Evolutionary conservation across 2,329 filamentous ascomycete genomes (phyloP), one percentile per base, ranked within the genome.

Genomic region (Trichoderma aggressivum): DNA sequence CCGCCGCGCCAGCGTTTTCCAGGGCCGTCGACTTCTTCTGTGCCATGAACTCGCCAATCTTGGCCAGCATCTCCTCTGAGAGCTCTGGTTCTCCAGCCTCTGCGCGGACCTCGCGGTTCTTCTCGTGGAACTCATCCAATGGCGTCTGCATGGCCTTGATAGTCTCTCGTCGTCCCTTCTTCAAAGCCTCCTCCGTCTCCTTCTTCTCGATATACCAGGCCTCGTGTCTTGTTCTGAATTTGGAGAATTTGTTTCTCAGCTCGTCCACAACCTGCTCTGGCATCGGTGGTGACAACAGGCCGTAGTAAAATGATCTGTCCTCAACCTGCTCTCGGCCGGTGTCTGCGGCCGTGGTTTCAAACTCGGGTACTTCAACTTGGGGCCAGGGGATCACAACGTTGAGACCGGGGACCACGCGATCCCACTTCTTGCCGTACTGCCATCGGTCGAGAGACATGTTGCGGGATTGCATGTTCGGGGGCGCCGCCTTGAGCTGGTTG

Each of bases 381-480:
- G 93, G 93, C 92, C 92, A 97, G 34, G 93, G 92, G 73, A 97
- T 92, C 71, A 87, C 84, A 59, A 91, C 86, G 80, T 93, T 90
- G 73, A 92, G 85, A 60, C 92, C 92, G 1, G 91, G 87, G 24
- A 97, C 90, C 70, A 92, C 82, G 74, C 89, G 86, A 71, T 82
- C 81, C 82, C 83, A 84, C 73, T 82, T 81, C 70, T 82, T 80
- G 75, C 81, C 81, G 70, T 81, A 77, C 30, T 82, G 79, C 78
- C 81, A 81, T 68, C 82, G 80, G 66, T 83, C 81, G 21, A 80
- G 78, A 4, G 78, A 80, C 81, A 84, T 83, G 74, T 83, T 82
- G 18, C 79, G 75, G 0, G 81, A 82, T 70, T 82, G 76, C 82
- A 86, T 89, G 74, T 82, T 80, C 60, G 81, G 80, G n/a, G 80